These are phyloP conservation scores for Thraustotheca clavata DNA, from an alignment of 352 stramenopile genomes.

Conservation along the genomic window DNA sequence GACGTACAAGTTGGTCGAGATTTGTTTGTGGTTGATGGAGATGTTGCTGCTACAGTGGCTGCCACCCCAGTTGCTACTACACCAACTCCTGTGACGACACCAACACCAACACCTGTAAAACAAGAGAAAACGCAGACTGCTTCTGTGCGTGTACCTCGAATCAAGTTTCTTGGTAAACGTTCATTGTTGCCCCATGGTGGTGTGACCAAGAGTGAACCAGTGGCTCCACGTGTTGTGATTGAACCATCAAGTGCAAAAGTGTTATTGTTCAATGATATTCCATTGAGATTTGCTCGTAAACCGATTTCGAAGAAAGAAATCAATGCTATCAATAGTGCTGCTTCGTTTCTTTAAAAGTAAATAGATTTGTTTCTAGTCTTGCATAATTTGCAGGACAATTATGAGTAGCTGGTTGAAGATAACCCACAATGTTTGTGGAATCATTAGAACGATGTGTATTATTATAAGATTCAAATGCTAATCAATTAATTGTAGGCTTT, in stretches of 20 bases:
- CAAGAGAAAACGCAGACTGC: neutral
- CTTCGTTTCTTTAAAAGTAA: slow-evolving; percentile 50
- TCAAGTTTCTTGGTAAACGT: slow-evolving; percentile 65
- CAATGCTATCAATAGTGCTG: slow-evolving; percentile 70
- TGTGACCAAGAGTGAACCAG: slow-evolving; percentile 16
- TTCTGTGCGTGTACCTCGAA: slow-evolving; percentile 57
- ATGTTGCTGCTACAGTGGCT: slow-evolving; percentile 28
- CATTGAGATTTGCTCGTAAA: slow-evolving; percentile 37
- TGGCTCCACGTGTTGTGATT: slow-evolving; percentile 28
- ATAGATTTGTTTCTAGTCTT: too few species aligned
- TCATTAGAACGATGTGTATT: too few species aligned
- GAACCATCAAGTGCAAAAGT: slow-evolving; percentile 52
- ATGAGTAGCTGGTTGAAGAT: neutral
- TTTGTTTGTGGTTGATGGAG: slow-evolving; percentile 92
- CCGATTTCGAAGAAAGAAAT: slow-evolving; percentile 55
- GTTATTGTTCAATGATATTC: slow-evolving; percentile 44
- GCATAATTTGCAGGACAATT: neutral
- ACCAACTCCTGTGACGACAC: slow-evolving; percentile 28
- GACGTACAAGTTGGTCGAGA: slow-evolving; percentile 92
- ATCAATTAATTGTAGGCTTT: too few species aligned
- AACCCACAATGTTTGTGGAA: neutral
- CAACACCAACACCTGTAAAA: slow-evolving; percentile 31
- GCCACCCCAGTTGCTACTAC: slow-evolving; percentile 1
- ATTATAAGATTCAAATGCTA: too few species aligned
- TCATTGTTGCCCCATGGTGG: slow-evolving; percentile 35